Evolutionary conservation across 306 rosid genomes (phyloP).

Genomic region (Quercus dentata): DNA sequence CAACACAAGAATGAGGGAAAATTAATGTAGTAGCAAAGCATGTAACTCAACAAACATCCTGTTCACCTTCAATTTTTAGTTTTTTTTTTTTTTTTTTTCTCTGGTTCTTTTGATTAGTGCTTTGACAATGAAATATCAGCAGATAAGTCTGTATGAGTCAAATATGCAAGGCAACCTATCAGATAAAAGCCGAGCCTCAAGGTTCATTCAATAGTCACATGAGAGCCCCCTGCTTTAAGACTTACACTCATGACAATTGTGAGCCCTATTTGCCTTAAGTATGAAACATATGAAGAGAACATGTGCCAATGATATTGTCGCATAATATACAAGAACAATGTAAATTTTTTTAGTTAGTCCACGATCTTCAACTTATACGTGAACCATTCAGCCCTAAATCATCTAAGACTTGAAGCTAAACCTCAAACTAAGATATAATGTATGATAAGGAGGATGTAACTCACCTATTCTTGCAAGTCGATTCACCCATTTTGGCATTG

Average conservation of each 20-base stretch:
- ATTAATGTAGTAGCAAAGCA: no score
- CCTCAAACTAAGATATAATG: neutral
- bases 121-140: neutral
- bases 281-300: neutral
- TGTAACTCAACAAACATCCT: no score
- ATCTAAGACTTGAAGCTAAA: neutral
- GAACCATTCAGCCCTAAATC: conserved; percentile 13
- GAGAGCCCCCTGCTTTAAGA: neutral
- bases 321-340: no score
- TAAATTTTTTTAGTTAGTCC: neutral
- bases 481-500: conserved; percentile 91
- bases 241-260: neutral
- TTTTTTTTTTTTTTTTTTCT: no score
- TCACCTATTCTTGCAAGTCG: conserved; percentile 90
- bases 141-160: neutral
- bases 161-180: neutral
- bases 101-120: neutral
- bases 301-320: neutral
- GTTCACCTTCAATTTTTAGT: no score
- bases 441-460: conserved; percentile 10
- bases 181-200: neutral
- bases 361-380: neutral
- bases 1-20: no score
- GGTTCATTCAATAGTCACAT: neutral
- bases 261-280: neutral